Evolutionary conservation across 2,329 filamentous ascomycete genomes (phyloP).

Genomic region (Pleurostoma richardsiae): DNA sequence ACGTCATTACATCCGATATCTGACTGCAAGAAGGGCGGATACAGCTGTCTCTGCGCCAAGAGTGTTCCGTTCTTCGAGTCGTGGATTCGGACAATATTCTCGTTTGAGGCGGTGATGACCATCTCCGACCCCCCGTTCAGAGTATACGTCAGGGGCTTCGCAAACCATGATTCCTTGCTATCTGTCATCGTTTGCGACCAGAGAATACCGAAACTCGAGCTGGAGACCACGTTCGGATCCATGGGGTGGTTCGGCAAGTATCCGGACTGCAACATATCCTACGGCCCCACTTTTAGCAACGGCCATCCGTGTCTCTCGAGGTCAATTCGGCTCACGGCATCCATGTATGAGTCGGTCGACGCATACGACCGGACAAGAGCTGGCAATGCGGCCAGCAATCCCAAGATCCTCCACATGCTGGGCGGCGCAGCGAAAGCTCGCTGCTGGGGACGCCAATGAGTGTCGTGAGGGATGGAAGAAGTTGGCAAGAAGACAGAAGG

Average conservation of each 20-base stretch:
- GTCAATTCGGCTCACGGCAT: not conserved
- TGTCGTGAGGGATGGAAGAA: too few relatives aligned
- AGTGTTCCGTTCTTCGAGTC: constrained; percentile 50
- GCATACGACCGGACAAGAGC: not conserved
- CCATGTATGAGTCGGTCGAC: not conserved
- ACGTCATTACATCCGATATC: constrained; percentile 46
- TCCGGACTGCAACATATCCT: constrained; percentile 16
- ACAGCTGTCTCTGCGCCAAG: constrained; percentile 27
- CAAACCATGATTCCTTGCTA: constrained; percentile 29
- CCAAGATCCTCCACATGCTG: not conserved
- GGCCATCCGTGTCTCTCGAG: not conserved
- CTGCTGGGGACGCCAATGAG: too few relatives aligned
- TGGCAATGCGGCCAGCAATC: not conserved
- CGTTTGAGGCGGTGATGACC: constrained; percentile 51
- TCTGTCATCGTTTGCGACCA: constrained; percentile 23
- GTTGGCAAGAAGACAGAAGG: too few relatives aligned
- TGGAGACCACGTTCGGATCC: constrained; percentile 26
- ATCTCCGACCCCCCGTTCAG: constrained; percentile 37
- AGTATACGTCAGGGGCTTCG: constrained; percentile 46
- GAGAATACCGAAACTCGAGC: constrained; percentile 27
- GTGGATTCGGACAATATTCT: constrained; percentile 53
- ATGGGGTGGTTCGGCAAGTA: constrained; percentile 30
- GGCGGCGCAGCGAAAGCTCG: not conserved
- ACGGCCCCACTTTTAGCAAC: not conserved
- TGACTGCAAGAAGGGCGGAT: constrained; percentile 31